These are phyloP conservation scores for Penicillium psychrofluorescens DNA, from an alignment of 495 filamentous ascomycete genomes.

Conservation along the genomic window DNA sequence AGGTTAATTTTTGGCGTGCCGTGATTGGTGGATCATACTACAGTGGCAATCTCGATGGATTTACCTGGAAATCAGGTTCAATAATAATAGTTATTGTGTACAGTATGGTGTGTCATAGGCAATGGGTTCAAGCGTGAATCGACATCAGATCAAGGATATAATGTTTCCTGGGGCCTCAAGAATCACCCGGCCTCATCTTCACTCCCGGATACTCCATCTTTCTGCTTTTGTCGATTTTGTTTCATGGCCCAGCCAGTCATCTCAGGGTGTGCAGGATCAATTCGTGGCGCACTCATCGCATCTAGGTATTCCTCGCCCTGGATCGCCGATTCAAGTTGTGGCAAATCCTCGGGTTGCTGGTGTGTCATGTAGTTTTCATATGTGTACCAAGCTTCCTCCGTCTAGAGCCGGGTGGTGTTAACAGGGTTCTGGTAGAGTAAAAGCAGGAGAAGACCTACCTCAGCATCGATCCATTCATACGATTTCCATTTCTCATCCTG, in stretches of 20 bases:
- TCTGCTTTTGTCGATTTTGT: conserved; percentile 36
- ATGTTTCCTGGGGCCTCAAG: not conserved
- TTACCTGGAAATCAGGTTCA: too few relatives aligned
- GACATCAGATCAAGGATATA: too few relatives aligned
- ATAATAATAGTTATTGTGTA: not conserved
- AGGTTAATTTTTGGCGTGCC: not conserved
- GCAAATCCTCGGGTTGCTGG: conserved; percentile 37
- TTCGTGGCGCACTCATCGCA: conserved; percentile 55
- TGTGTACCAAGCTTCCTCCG: conserved; percentile 51
- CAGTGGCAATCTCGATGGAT: conserved; percentile 3
- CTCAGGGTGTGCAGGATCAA: conserved; percentile 43
- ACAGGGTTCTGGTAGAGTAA: not conserved
- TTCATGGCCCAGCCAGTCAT: conserved; percentile 47
- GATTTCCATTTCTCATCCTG: conserved; percentile 63
- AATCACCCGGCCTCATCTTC: conserved; percentile 16
- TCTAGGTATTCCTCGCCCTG: conserved; percentile 55
- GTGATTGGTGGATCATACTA: conserved; percentile 14
- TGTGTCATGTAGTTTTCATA: conserved; percentile 57
- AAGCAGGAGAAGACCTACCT: conserved; percentile 32
- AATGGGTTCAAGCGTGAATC: too few relatives aligned
- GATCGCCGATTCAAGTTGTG: conserved; percentile 46
- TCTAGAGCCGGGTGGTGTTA: conserved; percentile 27
- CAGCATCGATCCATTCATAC: conserved; percentile 61
- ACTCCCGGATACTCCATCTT: conserved; percentile 10
- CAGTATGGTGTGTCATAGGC: not conserved